Base-by-base conservation (phyloP, 208 protist species). In the Crithidia acanthocephali region DNA sequence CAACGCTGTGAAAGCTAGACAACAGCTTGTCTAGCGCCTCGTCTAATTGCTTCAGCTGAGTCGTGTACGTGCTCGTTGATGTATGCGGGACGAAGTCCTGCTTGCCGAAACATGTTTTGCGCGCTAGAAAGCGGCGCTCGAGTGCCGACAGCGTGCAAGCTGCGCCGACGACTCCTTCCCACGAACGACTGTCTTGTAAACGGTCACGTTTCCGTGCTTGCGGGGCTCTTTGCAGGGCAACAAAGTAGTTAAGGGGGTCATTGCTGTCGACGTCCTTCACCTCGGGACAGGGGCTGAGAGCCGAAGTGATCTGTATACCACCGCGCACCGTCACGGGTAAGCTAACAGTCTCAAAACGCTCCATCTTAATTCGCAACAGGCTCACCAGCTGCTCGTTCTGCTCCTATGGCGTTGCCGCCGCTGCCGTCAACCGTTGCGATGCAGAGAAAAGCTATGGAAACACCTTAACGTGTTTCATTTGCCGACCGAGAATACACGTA, bases 1-100 rank as follows among this genome's bases (percentile, higher is more conserved):
- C 47, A 33, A 37, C 30, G 28, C 20, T 44, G 37, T 27, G 57
- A 30, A 59, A 73, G 45, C 58, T 57, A 18, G 55, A 80, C 5
- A 80, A 48, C 20, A 74, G 53, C 35, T 69, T 68, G 48, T 74
- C 67, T 2, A 80, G 33, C 6, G 62, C 25, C 3, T 15, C 28
- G 48, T 80, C 74, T 22, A 74, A 25, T 0, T 53, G 32, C 6
- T 25, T 42, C 22, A 80, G 68, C 11, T 50, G 64, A 20, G 47
- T 42, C 35, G 7, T 9, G 11, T 16, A 56, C 8, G 7, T 28
- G 9, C 18, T 33, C 15, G 52, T 16, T 2, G 3, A 37, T 10
- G 2, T 22, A 22, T 57, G 28, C 22, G 13, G 16, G 9, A 22
- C 28, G 23, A 15, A 8, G 52, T 37, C 28, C 33, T 37, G 1